phyloP scores from a whole-genome alignment of 2,329 filamentous ascomycete genomes.

The Colletotrichum scovillei region DNA sequence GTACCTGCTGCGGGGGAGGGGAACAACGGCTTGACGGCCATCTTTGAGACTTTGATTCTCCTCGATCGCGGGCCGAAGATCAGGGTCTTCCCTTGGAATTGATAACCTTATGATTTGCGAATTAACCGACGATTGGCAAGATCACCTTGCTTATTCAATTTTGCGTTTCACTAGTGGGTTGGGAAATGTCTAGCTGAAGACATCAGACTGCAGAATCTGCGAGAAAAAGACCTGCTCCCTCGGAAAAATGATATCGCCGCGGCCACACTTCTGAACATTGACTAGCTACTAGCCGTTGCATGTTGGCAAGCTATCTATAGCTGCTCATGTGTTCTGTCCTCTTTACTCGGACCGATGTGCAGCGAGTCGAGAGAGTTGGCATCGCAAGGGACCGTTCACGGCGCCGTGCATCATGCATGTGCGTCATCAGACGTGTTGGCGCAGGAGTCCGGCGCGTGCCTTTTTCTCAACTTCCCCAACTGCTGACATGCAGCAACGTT shows the following conservation, averaged over 20 bases:
- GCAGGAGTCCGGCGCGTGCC: constrained; percentile 5
- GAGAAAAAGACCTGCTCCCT: neutral
- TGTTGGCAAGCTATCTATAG: neutral
- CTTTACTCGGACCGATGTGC: neutral
- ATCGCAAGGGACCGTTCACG: constrained; percentile 1
- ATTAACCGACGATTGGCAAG: neutral
- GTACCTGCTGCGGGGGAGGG: constrained; percentile 15
- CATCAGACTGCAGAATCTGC: neutral
- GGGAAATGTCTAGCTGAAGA: too few relatives aligned
- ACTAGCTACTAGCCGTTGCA: neutral
- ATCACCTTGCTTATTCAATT: neutral
- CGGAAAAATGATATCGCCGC: neutral
- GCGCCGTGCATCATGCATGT: constrained; percentile 24
- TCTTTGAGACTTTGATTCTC: neutral
- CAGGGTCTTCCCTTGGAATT: constrained; percentile 11
- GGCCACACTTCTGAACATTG: too few relatives aligned
- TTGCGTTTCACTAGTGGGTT: constrained; percentile 8
- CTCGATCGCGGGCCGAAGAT: neutral
- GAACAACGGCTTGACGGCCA: neutral
- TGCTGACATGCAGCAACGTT: neutral
- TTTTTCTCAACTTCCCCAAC: neutral
- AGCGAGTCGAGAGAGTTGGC: neutral
- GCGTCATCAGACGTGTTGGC: constrained; percentile 10
- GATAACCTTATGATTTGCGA: neutral
- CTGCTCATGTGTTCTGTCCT: neutral